Evolutionary conservation across 1,139 yeast species (phyloP).

Genomic region (Saccharomyces hybrid): DNA sequence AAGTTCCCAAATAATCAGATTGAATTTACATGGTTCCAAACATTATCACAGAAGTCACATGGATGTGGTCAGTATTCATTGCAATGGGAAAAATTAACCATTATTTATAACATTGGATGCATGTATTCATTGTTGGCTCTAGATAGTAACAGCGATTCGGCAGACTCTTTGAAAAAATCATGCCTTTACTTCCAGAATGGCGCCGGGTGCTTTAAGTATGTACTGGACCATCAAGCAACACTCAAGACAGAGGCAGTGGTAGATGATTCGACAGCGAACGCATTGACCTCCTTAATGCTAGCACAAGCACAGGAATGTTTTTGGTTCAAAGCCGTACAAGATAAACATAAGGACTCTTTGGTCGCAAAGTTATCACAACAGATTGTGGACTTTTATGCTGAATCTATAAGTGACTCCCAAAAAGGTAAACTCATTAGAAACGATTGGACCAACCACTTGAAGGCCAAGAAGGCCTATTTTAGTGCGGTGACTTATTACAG

Average conservation of each 20-base stretch:
- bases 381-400: slow-evolving; percentile 49
- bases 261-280: slow-evolving; percentile 37
- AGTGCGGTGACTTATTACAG: slow-evolving; percentile 64
- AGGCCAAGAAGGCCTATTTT: slow-evolving; percentile 48
- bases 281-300: slow-evolving; percentile 45
- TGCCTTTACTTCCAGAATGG: slow-evolving; percentile 61
- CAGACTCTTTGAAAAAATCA: slow-evolving; percentile 50
- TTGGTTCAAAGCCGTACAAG: slow-evolving; percentile 66
- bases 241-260: slow-evolving; percentile 26
- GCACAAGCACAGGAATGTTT: slow-evolving; percentile 87
- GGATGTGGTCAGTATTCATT: slow-evolving; percentile 45
- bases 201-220: slow-evolving; percentile 56
- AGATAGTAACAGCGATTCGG: slow-evolving; percentile 35
- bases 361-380: slow-evolving; percentile 60
- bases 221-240: slow-evolving; percentile 29
- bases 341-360: slow-evolving; percentile 51
- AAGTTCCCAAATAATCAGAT: slow-evolving; percentile 43
- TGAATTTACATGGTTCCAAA: slow-evolving; percentile 66
- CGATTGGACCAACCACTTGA: slow-evolving; percentile 63
- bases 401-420: slow-evolving; percentile 41
- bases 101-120: slow-evolving; percentile 64
- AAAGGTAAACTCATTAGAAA: slow-evolving; percentile 46
- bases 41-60: slow-evolving; percentile 48
- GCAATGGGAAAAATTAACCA: slow-evolving; percentile 51
- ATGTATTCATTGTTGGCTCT: slow-evolving; percentile 51